Conservation (phyloP, 2,329 filamentous ascomycete species). For the Zasmidium citrigriseum region DNA sequence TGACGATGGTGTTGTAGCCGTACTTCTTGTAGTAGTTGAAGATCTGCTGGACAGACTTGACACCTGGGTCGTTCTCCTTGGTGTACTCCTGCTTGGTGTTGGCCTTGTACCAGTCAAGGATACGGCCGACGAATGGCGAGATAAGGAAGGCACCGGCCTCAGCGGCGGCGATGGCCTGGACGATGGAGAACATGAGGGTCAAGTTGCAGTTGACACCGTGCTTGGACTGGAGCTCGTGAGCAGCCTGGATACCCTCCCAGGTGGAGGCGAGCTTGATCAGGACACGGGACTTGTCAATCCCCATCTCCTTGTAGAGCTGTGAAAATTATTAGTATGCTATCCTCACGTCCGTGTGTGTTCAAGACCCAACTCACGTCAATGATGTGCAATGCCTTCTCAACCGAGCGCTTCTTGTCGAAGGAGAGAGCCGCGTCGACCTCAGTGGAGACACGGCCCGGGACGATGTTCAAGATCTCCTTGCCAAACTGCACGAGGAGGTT, state of each 20-base stretch:
- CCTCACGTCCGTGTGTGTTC: background rate
- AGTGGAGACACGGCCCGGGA: constrained; percentile 97
- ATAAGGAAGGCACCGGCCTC: constrained; percentile 97
- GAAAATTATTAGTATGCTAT: constrained; percentile 26
- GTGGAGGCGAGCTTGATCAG: constrained; percentile 99
- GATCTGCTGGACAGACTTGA: constrained; percentile 88
- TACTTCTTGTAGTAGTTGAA: constrained; percentile 99
- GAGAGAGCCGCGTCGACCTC: constrained; percentile 97
- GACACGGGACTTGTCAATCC: constrained; percentile 89
- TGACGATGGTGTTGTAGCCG: constrained; percentile 99
- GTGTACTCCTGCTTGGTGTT: constrained; percentile 89
- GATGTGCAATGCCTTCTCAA: constrained; percentile 95
- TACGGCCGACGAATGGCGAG: constrained; percentile 98
- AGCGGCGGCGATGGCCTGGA: constrained; percentile 92
- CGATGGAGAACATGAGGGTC: constrained; percentile 95
- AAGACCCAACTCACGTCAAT: constrained; percentile 73
- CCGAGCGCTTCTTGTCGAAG: constrained; percentile 88
- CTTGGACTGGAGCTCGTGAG: constrained; percentile 92
- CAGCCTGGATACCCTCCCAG: constrained; percentile 99
- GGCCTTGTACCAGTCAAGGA: constrained; percentile 99
- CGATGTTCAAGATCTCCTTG: constrained; percentile 93
- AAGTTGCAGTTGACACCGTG: constrained; percentile 98
- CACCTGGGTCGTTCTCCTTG: constrained; percentile 90
- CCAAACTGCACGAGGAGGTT: constrained; percentile 96
- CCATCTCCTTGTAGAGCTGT: constrained; percentile 90